Evolutionary conservation across 2,329 filamentous ascomycete species (phyloP).

Genomic region (Nemania serpens): DNA sequence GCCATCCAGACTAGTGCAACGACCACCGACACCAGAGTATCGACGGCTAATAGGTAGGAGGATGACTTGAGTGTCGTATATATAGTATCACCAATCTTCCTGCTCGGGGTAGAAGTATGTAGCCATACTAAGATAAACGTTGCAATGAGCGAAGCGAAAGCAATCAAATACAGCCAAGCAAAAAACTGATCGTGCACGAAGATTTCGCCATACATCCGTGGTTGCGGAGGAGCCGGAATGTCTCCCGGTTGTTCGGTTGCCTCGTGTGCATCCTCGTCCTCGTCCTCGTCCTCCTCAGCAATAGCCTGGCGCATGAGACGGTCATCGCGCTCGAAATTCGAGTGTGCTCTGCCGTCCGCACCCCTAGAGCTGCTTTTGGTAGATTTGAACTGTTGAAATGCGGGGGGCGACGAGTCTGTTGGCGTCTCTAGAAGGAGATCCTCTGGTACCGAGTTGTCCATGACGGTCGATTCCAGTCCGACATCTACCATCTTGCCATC

Average conservation of each 20-base stretch:
- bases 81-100: constrained; percentile 87
- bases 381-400: constrained; percentile 64
- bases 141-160: constrained; percentile 80
- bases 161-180: constrained; percentile 86
- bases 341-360: constrained; percentile 46
- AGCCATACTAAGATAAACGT: constrained; percentile 89
- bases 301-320: constrained; percentile 49
- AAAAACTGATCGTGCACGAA: constrained; percentile 90
- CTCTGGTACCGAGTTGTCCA: constrained; percentile 63
- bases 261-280: constrained; percentile 42
- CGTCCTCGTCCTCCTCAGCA: constrained; percentile 43
- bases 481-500: constrained; percentile 82
- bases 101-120: constrained; percentile 74
- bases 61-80: constrained; percentile 87
- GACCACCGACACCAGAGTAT: constrained; percentile 86
- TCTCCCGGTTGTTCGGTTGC: constrained; percentile 29
- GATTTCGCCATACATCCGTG: constrained; percentile 66
- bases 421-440: constrained; percentile 62
- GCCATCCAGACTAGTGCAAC: constrained; percentile 92
- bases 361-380: constrained; percentile 46
- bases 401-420: constrained; percentile 59
- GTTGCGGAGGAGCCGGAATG: constrained; percentile 53
- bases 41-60: constrained; percentile 85
- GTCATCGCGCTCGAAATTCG: constrained; percentile 54
- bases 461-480: constrained; percentile 72